These are phyloP conservation scores for Decorospora gaudefroyi DNA, from an alignment of 2,329 filamentous ascomycete species.

Conservation along the genomic window DNA sequence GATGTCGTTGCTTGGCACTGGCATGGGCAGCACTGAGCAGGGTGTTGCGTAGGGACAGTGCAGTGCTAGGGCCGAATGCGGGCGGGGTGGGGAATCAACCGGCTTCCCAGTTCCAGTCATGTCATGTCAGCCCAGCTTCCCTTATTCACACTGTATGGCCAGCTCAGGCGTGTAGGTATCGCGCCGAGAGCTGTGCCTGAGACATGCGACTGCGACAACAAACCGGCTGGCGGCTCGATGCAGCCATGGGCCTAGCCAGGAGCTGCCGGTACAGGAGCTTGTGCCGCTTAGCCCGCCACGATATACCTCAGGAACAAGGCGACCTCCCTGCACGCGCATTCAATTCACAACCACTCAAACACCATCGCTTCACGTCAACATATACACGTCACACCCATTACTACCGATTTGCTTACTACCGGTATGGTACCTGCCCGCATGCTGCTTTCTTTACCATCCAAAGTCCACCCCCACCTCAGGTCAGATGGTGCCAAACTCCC, in stretches of 20 bases:
- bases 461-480: background rate
- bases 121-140: constrained; percentile 21
- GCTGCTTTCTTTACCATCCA: background rate
- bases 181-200: constrained; percentile 8
- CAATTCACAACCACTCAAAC: constrained; percentile 1
- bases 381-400: background rate
- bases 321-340: constrained; percentile 4
- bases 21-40: constrained; percentile 20
- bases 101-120: constrained; percentile 5
- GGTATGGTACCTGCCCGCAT: constrained; percentile 1
- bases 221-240: constrained; percentile 17
- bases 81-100: constrained; percentile 17
- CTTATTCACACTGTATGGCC: constrained; percentile 10
- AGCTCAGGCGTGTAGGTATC: background rate
- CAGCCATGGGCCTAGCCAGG: constrained; percentile 20
- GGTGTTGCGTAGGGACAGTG: constrained; percentile 13
- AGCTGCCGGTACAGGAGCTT: constrained; percentile 27
- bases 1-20: constrained; percentile 34
- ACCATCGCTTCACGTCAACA: constrained; percentile 5
- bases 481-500: constrained; percentile 39
- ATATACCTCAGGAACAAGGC: constrained; percentile 16
- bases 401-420: constrained; percentile 11
- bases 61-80: constrained; percentile 27
- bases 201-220: constrained; percentile 1
- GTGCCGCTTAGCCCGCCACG: constrained; percentile 23